Evolutionary conservation across 164 flowering plant genomes (phyloP), one percentile per base, ranked within the genome.

Genomic region (Vitis rupestris): DNA sequence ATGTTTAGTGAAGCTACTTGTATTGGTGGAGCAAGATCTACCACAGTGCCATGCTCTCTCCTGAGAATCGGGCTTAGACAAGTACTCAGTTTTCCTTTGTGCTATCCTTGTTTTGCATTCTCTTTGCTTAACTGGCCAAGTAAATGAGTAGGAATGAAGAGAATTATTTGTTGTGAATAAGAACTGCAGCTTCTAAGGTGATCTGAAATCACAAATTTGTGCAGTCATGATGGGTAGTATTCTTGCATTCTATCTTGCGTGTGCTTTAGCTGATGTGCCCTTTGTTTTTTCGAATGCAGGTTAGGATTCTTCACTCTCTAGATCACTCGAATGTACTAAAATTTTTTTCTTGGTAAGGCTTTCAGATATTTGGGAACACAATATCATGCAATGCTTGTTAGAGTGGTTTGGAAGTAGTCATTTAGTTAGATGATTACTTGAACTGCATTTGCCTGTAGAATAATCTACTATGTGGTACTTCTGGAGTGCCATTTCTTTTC

Each of bases 311-410:
- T 79, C 98, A 96, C 67, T 80, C 93, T 29, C 74, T 96, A 55
- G 87, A 92, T 79, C 92, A 96, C 71, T 80, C 89, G 44, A 96
- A 96, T 72, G 87, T 96, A 44, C 83, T 96, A 17, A 90, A 86
- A 60, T 96, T 96, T 64, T 82, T 86, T 76, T 77, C 95, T 15
- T 96, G 99, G 99, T 93, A 86, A 76, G 86, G 27, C n/a, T 68
- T 67, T 17, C 17, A 69, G 8, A 8, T 48, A 14, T 52, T 15
- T 47, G 3, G 60, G 72, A 58, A 23, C 30, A 48, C 14, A 49
- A 13, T 53, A 12, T 31, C 0, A 5, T 69, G 47, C 10, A 69
- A 29, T 19, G 54, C 13, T 57, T 13, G 13, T 52, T 14, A 15
- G 50, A 37, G 57, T 30, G 11, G 58, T 50, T 54, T 69, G 31